phyloP scores from a whole-genome alignment of 1,139 yeast genomes.

The Geotrichum phurueaensis region DNA sequence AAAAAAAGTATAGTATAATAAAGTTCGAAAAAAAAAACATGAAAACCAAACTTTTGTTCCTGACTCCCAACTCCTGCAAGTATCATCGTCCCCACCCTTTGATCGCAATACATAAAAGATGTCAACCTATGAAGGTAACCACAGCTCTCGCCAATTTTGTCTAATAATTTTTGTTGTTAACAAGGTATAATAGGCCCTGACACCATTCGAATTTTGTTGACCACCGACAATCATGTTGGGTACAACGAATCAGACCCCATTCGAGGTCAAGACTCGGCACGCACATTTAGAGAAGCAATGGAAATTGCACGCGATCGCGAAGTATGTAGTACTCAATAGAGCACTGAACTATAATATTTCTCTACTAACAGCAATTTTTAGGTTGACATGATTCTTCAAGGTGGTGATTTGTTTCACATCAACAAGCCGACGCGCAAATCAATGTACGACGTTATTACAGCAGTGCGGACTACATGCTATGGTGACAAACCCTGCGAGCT shows the following conservation, averaged over 20 bases:
- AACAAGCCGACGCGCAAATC: conserved; percentile 87
- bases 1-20: not conserved
- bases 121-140: not conserved
- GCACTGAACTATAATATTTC: not conserved
- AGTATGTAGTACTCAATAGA: conserved; percentile 29
- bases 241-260: conserved; percentile 85
- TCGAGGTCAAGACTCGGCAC: conserved; percentile 85
- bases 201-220: conserved; percentile 69
- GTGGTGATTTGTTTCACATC: conserved; percentile 88
- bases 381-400: conserved; percentile 82
- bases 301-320: conserved; percentile 61
- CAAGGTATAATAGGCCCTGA: conserved; percentile 31
- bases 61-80: not conserved
- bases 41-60: not conserved
- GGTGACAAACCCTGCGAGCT: conserved; percentile 87
- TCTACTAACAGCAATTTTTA: conserved; percentile 5
- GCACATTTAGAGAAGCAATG: conserved; percentile 79
- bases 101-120: not conserved
- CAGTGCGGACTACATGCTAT: conserved; percentile 66
- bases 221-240: conserved; percentile 97
- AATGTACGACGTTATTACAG: conserved; percentile 72
- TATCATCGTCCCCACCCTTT: not conserved
- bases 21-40: not conserved
- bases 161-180: not conserved
- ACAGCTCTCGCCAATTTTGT: not conserved